These are phyloP conservation scores for Scopulariopsis brevicaulis DNA, from an alignment of 2,329 filamentous ascomycete species.

Conservation along the genomic window DNA sequence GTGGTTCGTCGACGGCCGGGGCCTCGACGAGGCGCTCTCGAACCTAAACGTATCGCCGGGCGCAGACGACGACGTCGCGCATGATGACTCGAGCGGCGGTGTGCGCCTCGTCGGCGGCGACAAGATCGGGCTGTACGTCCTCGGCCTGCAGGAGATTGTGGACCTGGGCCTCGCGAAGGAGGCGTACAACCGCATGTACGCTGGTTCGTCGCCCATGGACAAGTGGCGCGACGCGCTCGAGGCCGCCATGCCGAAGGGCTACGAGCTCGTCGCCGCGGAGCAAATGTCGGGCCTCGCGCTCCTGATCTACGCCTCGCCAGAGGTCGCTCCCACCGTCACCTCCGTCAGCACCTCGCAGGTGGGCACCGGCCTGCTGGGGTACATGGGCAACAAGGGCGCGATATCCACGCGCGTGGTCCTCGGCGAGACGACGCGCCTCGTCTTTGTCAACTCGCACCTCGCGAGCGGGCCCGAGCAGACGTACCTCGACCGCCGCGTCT, in stretches of 20 bases:
- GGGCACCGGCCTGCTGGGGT: slow-evolving; percentile 82
- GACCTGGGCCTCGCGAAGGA: slow-evolving; percentile 73
- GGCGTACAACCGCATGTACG: slow-evolving; percentile 60
- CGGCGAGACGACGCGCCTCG: slow-evolving; percentile 78
- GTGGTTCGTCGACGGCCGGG: slow-evolving; percentile 78
- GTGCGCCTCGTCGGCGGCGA: slow-evolving; percentile 43
- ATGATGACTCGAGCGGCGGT: slow-evolving; percentile 27
- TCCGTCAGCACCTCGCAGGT: slow-evolving; percentile 75
- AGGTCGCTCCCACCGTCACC: slow-evolving; percentile 61
- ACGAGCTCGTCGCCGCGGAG: slow-evolving; percentile 65
- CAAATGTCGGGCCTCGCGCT: slow-evolving; percentile 80
- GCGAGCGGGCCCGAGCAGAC: slow-evolving; percentile 73
- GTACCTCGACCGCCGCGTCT: slow-evolving; percentile 73
- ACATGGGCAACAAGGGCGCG: slow-evolving; percentile 93
- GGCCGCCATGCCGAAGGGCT: slow-evolving; percentile 64
- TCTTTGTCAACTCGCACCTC: slow-evolving; percentile 87
- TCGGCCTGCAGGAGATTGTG: slow-evolving; percentile 87
- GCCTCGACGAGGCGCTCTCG: slow-evolving; percentile 52
- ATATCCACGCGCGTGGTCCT: slow-evolving; percentile 72
- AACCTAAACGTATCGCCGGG: slow-evolving; percentile 22
- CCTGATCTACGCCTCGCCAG: slow-evolving; percentile 74
- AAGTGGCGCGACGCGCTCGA: slow-evolving; percentile 75
- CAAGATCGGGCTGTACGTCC: slow-evolving; percentile 77
- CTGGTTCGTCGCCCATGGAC: slow-evolving; percentile 57
- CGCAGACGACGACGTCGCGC: slow-evolving; percentile 28